Evolutionary conservation across 2,329 filamentous ascomycete species (phyloP).

Genomic region (Bimuria novae-zelandiae): DNA sequence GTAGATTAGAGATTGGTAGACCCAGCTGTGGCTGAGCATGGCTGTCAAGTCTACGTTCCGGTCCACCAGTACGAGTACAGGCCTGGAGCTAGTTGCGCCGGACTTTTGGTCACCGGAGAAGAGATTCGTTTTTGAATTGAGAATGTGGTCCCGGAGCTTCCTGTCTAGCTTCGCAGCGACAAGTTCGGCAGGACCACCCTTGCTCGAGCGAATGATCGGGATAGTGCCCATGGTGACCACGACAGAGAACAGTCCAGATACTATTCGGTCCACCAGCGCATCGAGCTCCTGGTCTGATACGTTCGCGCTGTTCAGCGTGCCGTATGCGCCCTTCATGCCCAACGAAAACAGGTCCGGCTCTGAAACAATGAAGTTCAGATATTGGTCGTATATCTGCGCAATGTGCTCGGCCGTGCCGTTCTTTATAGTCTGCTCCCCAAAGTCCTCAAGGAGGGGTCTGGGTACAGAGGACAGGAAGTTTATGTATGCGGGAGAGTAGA

Average conservation of each 20-base stretch:
- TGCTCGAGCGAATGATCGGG: slow-evolving; percentile 92
- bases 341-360: slow-evolving; percentile 95
- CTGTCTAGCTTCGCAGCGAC: slow-evolving; percentile 93
- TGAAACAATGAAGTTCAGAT: slow-evolving; percentile 94
- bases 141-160: slow-evolving; percentile 92
- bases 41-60: slow-evolving; percentile 94
- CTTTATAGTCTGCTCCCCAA: slow-evolving; percentile 83
- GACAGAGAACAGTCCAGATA: slow-evolving; percentile 96
- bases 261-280: slow-evolving; percentile 83
- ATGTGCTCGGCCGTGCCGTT: slow-evolving; percentile 87
- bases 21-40: slow-evolving; percentile 98
- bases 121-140: slow-evolving; percentile 97
- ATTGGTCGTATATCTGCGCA: slow-evolving; percentile 92
- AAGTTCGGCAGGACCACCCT: slow-evolving; percentile 89
- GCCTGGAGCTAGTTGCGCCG: slow-evolving; percentile 67
- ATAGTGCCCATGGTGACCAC: slow-evolving; percentile 99
- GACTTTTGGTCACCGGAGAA: slow-evolving; percentile 74
- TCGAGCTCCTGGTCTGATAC: slow-evolving; percentile 91
- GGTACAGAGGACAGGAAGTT: slow-evolving; percentile 97
- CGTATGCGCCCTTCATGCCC: slow-evolving; percentile 92
- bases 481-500: slow-evolving; percentile 91
- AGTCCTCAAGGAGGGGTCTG: slow-evolving; percentile 88
- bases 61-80: slow-evolving; percentile 88
- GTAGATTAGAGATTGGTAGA: slow-evolving; percentile 82
- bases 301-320: slow-evolving; percentile 91